These are phyloP conservation scores for Claviceps fusiformis DNA, from an alignment of 2,329 filamentous ascomycete species.

Conservation along the genomic window DNA sequence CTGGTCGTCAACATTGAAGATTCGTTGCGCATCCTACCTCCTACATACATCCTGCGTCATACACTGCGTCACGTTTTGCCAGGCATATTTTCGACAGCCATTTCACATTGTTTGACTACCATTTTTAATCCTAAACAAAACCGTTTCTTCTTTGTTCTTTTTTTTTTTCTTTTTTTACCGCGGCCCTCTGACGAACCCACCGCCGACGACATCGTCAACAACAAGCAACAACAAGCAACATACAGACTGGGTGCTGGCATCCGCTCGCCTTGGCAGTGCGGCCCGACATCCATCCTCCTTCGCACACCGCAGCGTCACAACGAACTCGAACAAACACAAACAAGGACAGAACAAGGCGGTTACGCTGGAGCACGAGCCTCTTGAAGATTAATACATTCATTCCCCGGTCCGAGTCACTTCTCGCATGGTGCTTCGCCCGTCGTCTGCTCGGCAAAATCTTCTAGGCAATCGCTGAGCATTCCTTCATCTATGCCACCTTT, in stretches of 20 bases:
- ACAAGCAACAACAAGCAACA: background rate
- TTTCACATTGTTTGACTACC: background rate
- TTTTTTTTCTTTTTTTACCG: background rate
- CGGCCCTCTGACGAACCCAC: too few species aligned
- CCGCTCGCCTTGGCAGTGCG: background rate
- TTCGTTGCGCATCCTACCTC: background rate
- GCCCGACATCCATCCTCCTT: background rate
- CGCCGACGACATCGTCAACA: background rate
- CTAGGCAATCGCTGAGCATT: background rate
- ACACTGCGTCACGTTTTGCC: background rate
- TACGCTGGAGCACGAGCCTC: background rate
- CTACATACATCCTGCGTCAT: background rate
- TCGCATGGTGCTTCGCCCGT: background rate
- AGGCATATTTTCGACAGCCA: background rate
- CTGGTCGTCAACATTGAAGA: too few species aligned
- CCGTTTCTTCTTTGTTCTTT: too few species aligned
- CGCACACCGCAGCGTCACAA: constrained; percentile 1
- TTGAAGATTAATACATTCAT: background rate
- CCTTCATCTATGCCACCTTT: constrained; percentile 4
- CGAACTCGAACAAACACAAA: too few species aligned
- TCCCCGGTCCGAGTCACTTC: background rate
- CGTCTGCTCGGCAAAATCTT: background rate
- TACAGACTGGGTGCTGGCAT: constrained; percentile 1
- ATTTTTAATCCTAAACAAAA: background rate
- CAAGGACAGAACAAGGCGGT: background rate